Conservation (phyloP, 2,329 filamentous ascomycete species). For the Thelonectria blattea region DNA sequence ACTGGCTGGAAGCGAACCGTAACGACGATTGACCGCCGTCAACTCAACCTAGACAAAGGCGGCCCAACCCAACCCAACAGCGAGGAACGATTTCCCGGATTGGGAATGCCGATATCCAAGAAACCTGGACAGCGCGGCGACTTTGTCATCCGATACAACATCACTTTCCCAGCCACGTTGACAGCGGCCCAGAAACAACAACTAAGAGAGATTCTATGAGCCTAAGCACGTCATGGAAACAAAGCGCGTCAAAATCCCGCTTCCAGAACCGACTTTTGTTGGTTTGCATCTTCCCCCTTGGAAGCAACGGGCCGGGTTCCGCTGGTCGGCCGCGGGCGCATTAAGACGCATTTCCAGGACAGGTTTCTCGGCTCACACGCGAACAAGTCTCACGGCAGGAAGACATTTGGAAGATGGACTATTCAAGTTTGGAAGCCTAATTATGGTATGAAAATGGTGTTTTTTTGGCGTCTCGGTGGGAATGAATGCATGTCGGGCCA, state of each 20-base stretch:
- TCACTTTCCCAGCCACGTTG: constrained; percentile 85
- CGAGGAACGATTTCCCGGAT: constrained; percentile 78
- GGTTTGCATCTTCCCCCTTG: not conserved
- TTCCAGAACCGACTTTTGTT: not conserved
- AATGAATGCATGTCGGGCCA: constrained; percentile 36
- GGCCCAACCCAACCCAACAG: constrained; percentile 87
- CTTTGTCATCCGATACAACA: constrained; percentile 87
- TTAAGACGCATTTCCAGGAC: not conserved
- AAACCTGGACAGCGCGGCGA: constrained; percentile 84
- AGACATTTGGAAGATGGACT: constrained; percentile 1
- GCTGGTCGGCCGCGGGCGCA: not conserved
- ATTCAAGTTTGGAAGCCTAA: constrained; percentile 7
- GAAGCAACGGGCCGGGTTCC: not conserved
- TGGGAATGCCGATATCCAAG: constrained; percentile 96
- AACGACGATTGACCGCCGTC: constrained; percentile 89
- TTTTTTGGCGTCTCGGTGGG: constrained; percentile 12
- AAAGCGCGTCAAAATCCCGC: not conserved
- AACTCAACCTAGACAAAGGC: constrained; percentile 77
- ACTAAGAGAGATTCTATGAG: constrained; percentile 77
- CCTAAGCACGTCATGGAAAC: not conserved
- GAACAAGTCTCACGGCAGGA: not conserved
- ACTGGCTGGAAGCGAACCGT: constrained; percentile 95
- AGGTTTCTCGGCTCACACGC: not conserved
- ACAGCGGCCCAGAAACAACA: constrained; percentile 79
- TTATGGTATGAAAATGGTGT: constrained; percentile 28